These are phyloP conservation scores for Dendrobium catenatum DNA, from an alignment of 106 monocot species.

Conservation along the genomic window DNA sequence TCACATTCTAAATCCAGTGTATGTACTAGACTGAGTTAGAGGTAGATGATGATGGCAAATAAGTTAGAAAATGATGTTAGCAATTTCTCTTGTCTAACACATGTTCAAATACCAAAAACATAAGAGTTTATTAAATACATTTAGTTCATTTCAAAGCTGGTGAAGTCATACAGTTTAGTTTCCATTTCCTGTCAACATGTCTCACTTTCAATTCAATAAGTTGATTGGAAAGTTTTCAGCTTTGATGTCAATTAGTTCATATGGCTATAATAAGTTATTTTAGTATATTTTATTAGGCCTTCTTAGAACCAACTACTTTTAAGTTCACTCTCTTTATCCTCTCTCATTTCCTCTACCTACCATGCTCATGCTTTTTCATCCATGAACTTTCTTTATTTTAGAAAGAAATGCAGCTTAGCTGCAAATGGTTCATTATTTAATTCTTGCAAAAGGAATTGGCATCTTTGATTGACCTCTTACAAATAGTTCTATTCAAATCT, in stretches of 20 bases:
- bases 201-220: background rate
- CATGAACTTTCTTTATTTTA: background rate
- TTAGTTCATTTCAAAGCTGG: background rate
- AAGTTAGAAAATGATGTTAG: too few relatives aligned
- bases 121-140: too few relatives aligned
- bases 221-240: background rate
- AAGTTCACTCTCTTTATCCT: conserved; percentile 5
- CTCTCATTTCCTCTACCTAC: background rate
- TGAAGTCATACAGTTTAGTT: background rate
- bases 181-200: background rate
- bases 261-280: background rate
- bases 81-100: too few relatives aligned
- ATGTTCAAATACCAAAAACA: too few relatives aligned
- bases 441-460: background rate
- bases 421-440: background rate
- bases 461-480: background rate
- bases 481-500: background rate
- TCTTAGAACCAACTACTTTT: background rate
- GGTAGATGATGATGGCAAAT: too few relatives aligned
- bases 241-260: background rate
- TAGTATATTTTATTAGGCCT: background rate
- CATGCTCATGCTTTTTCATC: background rate
- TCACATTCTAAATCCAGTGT: too few relatives aligned
- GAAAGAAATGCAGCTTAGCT: background rate
- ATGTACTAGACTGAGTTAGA: too few relatives aligned